Evolutionary conservation across 306 rosid genomes (phyloP).

Genomic region (Prinsepia uniflora): DNA sequence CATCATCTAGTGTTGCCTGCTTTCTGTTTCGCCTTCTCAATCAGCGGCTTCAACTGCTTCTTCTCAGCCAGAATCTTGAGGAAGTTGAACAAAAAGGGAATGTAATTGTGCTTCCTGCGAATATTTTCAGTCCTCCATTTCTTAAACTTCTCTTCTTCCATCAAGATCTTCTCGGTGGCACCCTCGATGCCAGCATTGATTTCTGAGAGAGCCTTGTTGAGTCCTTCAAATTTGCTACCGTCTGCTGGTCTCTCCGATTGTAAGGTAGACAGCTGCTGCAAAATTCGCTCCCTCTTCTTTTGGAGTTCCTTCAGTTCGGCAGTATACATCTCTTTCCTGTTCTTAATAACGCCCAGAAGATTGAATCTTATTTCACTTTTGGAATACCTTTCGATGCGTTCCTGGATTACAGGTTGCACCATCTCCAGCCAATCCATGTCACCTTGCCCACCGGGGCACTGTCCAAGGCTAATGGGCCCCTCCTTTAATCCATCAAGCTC

Average conservation of each 20-base stretch:
- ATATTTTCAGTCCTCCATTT: conserved; percentile 94
- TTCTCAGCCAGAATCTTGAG: conserved; percentile 95
- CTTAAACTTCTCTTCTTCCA: conserved; percentile 92
- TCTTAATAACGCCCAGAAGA: conserved; percentile 87
- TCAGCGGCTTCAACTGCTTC: conserved; percentile 97
- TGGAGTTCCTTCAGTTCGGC: conserved; percentile 94
- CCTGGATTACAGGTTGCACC: conserved; percentile 94
- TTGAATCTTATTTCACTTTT: conserved; percentile 89
- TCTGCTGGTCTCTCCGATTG: conserved; percentile 62
- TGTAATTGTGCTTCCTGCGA: conserved; percentile 92
- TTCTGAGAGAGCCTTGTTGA: conserved; percentile 87
- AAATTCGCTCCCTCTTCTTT: conserved; percentile 86
- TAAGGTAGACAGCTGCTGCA: conserved; percentile 76
- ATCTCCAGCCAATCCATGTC: conserved; percentile 82
- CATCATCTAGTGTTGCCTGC: conserved; percentile 56
- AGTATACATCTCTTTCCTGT: conserved; percentile 84
- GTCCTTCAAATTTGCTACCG: conserved; percentile 49
- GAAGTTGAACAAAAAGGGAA: conserved; percentile 93
- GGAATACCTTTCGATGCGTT: conserved; percentile 86
- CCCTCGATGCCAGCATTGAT: conserved; percentile 90
- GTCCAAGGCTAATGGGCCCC: conserved; percentile 97
- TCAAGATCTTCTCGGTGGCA: conserved; percentile 72
- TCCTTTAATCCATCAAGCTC: conserved; percentile 98
- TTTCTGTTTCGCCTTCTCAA: conserved; percentile 95
- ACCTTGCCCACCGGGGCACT: conserved; percentile 76